Percentiles rank a stretch among this genome's conserved stretches.
Evolutionary conservation across 192 early-diverging fungal genomes (phyloP).

Genomic region (Coemansia sp.): DNA sequence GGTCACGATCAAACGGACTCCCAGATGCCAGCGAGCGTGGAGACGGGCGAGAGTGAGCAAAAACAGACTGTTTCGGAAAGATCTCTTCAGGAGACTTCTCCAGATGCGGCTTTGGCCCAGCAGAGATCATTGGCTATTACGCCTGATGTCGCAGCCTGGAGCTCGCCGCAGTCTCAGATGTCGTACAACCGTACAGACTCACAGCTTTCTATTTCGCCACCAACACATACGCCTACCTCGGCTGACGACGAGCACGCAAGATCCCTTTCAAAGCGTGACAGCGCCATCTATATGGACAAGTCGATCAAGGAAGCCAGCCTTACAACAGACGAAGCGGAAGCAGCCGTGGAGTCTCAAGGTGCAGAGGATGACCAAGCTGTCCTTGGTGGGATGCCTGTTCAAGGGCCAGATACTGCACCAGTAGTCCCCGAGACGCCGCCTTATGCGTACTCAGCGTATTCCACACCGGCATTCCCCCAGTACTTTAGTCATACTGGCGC

Average conservation of each 20-base stretch:
- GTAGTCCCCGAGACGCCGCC: background rate
- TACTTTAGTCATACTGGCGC: conserved; percentile 38
- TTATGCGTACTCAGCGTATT: conserved; percentile 31
- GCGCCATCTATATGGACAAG: conserved; percentile 44
- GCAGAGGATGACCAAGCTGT: conserved; percentile 1
- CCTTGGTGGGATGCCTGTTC: background rate
- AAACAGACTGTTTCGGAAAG: background rate
- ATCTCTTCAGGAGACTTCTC: background rate
- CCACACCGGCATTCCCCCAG: conserved; percentile 50
- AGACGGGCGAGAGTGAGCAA: background rate
- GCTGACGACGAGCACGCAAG: conserved; percentile 7
- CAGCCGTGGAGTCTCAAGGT: background rate
- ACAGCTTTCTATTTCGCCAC: conserved; percentile 24
- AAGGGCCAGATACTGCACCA: conserved; percentile 3
- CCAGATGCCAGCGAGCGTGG: background rate
- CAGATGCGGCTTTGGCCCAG: background rate
- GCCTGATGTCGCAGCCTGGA: conserved; percentile 11
- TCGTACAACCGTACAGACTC: conserved; percentile 47
- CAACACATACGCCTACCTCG: conserved; percentile 1
- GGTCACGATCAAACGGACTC: background rate
- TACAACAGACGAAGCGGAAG: background rate
- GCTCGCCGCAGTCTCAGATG: conserved; percentile 40
- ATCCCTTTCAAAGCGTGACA: conserved; percentile 38
- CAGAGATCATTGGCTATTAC: background rate
- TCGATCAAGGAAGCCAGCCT: conserved; percentile 3